phyloP scores from a whole-genome alignment of 352 stramenopile genomes.

The Phytophthora niederhauseri region DNA sequence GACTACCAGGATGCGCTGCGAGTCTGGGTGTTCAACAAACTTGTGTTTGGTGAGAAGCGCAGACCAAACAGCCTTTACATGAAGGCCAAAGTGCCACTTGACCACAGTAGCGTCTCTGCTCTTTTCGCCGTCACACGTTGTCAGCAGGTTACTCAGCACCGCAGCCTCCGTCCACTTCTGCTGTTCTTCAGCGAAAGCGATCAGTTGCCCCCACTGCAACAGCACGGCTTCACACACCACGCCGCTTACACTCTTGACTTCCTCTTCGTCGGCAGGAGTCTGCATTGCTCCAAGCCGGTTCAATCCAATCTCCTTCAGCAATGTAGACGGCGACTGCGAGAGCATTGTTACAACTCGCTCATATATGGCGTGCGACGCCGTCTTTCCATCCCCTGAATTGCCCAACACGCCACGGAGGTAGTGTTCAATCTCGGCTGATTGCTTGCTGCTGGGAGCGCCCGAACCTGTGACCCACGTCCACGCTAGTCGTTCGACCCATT shows the following conservation, averaged over 20 bases:
- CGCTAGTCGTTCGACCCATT: constrained; percentile 31
- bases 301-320: constrained; percentile 41
- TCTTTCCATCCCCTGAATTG: neutral
- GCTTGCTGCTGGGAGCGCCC: constrained; percentile 2
- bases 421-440: constrained; percentile 19
- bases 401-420: constrained; percentile 22
- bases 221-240: constrained; percentile 29
- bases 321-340: constrained; percentile 35
- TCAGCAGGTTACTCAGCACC: constrained; percentile 46
- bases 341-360: constrained; percentile 34
- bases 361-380: constrained; percentile 19
- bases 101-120: constrained; percentile 1
- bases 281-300: constrained; percentile 27
- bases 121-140: constrained; percentile 5
- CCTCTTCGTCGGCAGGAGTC: constrained; percentile 18
- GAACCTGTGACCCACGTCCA: constrained; percentile 32
- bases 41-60: constrained; percentile 29
- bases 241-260: constrained; percentile 4
- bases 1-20: constrained; percentile 31
- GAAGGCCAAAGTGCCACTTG: constrained; percentile 53
- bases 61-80: constrained; percentile 56
- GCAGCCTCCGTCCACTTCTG: constrained; percentile 47
- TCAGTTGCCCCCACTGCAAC: constrained; percentile 33
- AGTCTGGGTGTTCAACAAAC: constrained; percentile 6
- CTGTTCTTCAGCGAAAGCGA: constrained; percentile 29